Base-by-base conservation (phyloP, 2,329 filamentous ascomycete genomes). In the Penicillium sp. region DNA sequence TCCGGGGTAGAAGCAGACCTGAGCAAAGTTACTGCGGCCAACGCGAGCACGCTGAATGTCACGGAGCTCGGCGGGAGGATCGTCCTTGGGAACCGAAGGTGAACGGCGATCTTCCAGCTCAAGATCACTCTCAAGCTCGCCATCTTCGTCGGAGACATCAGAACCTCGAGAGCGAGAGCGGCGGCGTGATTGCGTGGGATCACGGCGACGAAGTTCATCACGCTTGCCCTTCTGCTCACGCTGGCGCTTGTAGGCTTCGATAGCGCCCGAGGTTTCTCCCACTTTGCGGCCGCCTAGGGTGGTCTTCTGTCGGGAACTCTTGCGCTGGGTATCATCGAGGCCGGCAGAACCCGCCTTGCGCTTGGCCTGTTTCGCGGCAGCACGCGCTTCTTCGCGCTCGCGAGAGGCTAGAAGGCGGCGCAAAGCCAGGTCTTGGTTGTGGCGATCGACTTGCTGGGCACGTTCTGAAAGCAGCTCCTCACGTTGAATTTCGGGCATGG, bases 391-490 rank as follows among this genome's bases (percentile, higher is more conserved):
- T 79, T 88, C 76, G 80, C 87, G 74, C 83, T 90, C 79, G 84
- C 90, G 75, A 82, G 86, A 76, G 80, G 89, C 79, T 76, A 96
- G 85, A 63, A 96, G 88, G 70, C 91, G 89, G 63, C 91, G 91
- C 54, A 97, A 85, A 65, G 93, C 88, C 53, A 89, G 85, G 72
- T 95, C 92, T 79, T 97, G 94, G 62, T 90, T 87, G 70, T 91
- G 89, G 56, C 89, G 88, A 72, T 95, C 91, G 61, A 93, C 89
- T 75, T 95, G 89, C 70, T 92, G 88, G 38, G 90, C 89, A 67
- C 95, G 92, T 69, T 96, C 91, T 22, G 93, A 94, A 7, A 99
- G 86, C 49, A 97, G 89, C 74, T 92, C 88, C 78, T 99, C 95
- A 65, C 94, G 90, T 74, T 96, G 89, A 56, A 98, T 89, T 80